These are phyloP conservation scores for Dalbergia oliveri DNA, from an alignment of 306 rosid species.

Conservation along the genomic window DNA sequence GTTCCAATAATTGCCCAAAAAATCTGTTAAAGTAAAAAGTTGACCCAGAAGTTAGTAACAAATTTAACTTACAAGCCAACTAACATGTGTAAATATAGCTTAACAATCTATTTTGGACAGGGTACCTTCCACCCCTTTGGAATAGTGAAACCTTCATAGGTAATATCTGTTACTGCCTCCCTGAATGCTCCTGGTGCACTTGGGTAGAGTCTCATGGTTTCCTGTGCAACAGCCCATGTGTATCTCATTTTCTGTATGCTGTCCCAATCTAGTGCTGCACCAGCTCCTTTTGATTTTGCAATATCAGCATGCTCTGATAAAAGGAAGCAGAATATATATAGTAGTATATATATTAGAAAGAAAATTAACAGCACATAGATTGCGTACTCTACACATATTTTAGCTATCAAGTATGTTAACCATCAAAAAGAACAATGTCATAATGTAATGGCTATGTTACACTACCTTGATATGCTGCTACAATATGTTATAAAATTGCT, in stretches of 20 bases:
- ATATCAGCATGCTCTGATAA: conserved; percentile 48
- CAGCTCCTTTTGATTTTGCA: conserved; percentile 31
- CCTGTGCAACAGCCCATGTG: conserved; percentile 59
- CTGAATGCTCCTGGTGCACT: conserved; percentile 54
- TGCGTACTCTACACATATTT: not conserved
- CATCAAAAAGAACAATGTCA: not conserved
- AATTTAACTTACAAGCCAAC: not conserved
- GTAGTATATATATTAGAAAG: not conserved
- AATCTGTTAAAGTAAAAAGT: conserved; percentile 34
- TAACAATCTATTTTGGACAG: not conserved
- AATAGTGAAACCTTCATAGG: conserved; percentile 49
- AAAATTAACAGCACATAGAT: not conserved
- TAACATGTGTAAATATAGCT: not conserved
- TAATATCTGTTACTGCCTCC: conserved; percentile 47
- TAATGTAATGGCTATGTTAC: not conserved
- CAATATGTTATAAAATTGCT: not conserved
- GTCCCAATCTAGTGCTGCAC: conserved; percentile 50
- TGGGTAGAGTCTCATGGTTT: conserved; percentile 59
- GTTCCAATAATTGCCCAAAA: conserved; percentile 54
- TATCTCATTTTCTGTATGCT: conserved; percentile 56
- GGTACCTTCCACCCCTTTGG: conserved; percentile 65
- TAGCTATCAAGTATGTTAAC: conserved; percentile 18
- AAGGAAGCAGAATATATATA: not conserved
- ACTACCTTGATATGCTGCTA: not conserved
- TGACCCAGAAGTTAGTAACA: conserved; percentile 18